Evolutionary conservation across 2,329 filamentous ascomycete genomes (phyloP).

Genomic region (Apiospora koreana): DNA sequence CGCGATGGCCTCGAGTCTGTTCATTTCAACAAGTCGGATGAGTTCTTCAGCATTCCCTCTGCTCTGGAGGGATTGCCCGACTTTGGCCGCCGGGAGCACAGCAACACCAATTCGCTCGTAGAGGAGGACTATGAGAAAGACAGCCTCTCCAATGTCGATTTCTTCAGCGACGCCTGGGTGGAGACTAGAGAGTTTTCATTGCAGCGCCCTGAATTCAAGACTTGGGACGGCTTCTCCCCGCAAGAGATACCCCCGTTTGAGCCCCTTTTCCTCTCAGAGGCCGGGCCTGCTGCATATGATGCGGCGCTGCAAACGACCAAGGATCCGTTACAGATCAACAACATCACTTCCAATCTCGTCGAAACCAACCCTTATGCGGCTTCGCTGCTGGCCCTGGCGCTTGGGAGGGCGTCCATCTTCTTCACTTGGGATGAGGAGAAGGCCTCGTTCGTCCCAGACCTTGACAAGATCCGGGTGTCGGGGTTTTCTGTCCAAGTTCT

Average conservation of each 20-base stretch:
- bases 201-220: constrained; percentile 51
- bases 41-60: constrained; percentile 46
- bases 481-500: constrained; percentile 56
- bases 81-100: not conserved
- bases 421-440: constrained; percentile 61
- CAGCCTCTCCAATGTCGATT: constrained; percentile 18
- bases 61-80: constrained; percentile 21
- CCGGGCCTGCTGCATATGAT: constrained; percentile 66
- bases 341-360: constrained; percentile 43
- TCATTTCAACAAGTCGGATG: constrained; percentile 23
- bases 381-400: constrained; percentile 65
- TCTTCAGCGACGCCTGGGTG: constrained; percentile 50
- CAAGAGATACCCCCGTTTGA: constrained; percentile 38
- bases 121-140: constrained; percentile 1
- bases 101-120: not conserved
- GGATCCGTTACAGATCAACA: constrained; percentile 42
- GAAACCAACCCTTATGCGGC: constrained; percentile 50
- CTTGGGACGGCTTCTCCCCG: constrained; percentile 69
- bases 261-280: constrained; percentile 67
- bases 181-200: constrained; percentile 33
- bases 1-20: constrained; percentile 16
- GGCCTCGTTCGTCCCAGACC: constrained; percentile 51
- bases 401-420: constrained; percentile 72
- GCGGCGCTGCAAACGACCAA: constrained; percentile 50
- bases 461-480: constrained; percentile 52